phyloP scores from a whole-genome alignment of 192 early-diverging fungal species.

The Rhizophagus clarus region DNA sequence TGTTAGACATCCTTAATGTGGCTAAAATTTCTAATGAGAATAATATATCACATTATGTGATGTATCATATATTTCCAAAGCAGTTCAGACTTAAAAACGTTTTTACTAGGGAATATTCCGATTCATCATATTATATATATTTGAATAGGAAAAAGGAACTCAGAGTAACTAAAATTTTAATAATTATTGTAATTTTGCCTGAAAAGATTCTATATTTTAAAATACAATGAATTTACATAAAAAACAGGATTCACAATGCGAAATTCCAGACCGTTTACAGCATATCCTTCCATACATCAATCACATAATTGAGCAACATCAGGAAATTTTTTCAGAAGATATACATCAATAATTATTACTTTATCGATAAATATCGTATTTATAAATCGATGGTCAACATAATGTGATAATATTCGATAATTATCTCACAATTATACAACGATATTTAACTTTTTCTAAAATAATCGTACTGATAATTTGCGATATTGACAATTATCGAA shows the following conservation, averaged over 20 bases:
- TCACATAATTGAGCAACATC: background rate
- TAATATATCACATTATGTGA: background rate
- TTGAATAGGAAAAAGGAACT: background rate
- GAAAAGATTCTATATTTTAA: background rate
- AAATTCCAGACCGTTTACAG: background rate
- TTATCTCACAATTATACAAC: no score
- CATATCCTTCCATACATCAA: background rate
- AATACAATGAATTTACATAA: no score
- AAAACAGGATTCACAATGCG: background rate
- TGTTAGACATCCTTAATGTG: conserved; percentile 5
- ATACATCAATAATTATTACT: no score
- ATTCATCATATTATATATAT: background rate
- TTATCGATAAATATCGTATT: no score
- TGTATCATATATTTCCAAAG: conserved; percentile 2
- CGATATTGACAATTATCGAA: no score
- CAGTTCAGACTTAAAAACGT: conserved; percentile 14
- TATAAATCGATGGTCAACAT: no score
- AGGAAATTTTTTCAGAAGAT: no score
- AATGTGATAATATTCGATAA: no score
- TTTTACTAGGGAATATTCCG: background rate
- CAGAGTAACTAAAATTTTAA: background rate
- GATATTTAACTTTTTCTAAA: no score
- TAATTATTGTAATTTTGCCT: background rate
- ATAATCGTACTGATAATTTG: no score
- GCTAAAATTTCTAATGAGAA: background rate